Conservation (phyloP, 1,284 basidiomycete species). For the Cryptococcus floricola region DNA sequence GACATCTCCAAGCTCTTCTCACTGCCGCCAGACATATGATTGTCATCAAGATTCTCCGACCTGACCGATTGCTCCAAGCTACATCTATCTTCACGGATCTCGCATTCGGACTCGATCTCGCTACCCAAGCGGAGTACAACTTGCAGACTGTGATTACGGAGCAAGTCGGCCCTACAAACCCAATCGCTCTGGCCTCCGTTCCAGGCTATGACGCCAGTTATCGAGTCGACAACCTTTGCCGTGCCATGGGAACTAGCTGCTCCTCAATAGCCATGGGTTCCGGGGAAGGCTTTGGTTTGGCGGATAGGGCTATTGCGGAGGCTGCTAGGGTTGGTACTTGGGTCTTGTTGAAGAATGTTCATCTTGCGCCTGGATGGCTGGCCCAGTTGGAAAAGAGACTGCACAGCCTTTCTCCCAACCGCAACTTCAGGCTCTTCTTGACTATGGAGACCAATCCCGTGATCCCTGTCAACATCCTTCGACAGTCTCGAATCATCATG, state of each 20-base stretch:
- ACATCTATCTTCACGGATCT: slow-evolving; percentile 33
- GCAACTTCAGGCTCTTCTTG: slow-evolving; percentile 88
- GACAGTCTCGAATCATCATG: slow-evolving; percentile 92
- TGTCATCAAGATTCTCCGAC: slow-evolving; percentile 42
- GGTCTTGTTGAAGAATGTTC: slow-evolving; percentile 94
- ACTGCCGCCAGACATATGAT: slow-evolving; percentile 32
- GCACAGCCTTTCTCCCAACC: slow-evolving; percentile 83
- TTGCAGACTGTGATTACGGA: slow-evolving; percentile 69
- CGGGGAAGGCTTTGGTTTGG: slow-evolving; percentile 88
- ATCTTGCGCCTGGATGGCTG: slow-evolving; percentile 89
- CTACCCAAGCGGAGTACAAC: slow-evolving; percentile 51
- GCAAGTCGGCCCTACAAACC: slow-evolving; percentile 74
- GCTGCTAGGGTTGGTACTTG: slow-evolving; percentile 87
- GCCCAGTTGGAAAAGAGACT: slow-evolving; percentile 92
- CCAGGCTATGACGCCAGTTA: slow-evolving; percentile 97
- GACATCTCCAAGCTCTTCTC: slow-evolving; percentile 17
- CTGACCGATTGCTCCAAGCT: slow-evolving; percentile 39
- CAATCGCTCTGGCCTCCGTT: slow-evolving; percentile 85
- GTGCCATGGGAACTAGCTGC: slow-evolving; percentile 68
- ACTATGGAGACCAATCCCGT: slow-evolving; percentile 84
- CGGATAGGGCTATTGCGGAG: slow-evolving; percentile 86
- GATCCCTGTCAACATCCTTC: slow-evolving; percentile 91
- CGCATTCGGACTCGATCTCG: slow-evolving; percentile 40
- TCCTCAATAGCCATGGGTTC: slow-evolving; percentile 96
- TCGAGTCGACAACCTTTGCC: slow-evolving; percentile 82